Percentiles rank a stretch among this genome's conserved stretches.
phyloP scores from a whole-genome alignment of 148 eudicot species.

The Talinum fruticosum region DNA sequence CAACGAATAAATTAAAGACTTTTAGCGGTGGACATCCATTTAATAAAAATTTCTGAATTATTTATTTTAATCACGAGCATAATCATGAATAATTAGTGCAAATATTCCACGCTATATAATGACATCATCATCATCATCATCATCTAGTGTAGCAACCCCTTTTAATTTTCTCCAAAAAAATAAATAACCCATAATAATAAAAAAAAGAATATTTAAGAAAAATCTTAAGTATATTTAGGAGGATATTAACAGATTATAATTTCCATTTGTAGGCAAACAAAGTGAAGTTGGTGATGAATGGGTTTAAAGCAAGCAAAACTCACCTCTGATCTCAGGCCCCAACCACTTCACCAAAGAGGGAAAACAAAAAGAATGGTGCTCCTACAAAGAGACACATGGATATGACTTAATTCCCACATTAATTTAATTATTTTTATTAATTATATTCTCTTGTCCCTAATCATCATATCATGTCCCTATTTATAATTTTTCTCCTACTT shows the following conservation, averaged over 20 bases:
- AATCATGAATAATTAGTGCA: too few species aligned
- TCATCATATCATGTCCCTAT: background rate
- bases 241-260: background rate
- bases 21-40: too few species aligned
- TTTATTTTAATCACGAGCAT: too few species aligned
- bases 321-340: background rate
- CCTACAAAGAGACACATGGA: background rate
- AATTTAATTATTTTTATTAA: background rate
- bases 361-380: conserved; percentile 10
- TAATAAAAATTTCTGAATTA: too few species aligned
- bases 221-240: background rate
- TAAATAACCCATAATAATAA: background rate
- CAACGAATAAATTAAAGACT: too few species aligned
- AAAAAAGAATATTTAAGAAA: background rate
- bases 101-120: too few species aligned
- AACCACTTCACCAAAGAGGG: conserved; percentile 10
- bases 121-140: too few species aligned
- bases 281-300: conserved; percentile 15
- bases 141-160: too few species aligned
- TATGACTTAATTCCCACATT: background rate
- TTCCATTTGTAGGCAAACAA: conserved; percentile 28
- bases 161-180: background rate
- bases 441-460: background rate
- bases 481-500: background rate
- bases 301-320: conserved; percentile 16